Percentiles rank a stretch among this genome's conserved stretches.
Evolutionary conservation across 768 basidiomycete genomes (phyloP).

Genomic region (Lentinula boryana): DNA sequence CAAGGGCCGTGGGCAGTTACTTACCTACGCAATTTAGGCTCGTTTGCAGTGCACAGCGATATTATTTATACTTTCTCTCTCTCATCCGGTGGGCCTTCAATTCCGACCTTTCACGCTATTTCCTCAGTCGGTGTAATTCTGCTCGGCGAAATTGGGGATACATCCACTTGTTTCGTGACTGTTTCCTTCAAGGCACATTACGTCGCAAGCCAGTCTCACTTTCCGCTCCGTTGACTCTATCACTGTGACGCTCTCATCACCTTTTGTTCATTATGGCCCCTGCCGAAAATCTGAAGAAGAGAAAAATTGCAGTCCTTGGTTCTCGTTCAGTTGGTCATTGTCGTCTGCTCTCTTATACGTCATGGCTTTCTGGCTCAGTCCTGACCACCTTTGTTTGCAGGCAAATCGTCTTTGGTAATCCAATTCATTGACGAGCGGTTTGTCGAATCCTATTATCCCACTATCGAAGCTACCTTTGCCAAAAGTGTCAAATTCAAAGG

Average conservation of each 20-base stretch:
- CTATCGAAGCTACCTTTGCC: constrained; percentile 83
- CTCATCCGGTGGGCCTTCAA: not conserved
- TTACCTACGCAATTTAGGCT: not conserved
- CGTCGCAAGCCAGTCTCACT: not conserved
- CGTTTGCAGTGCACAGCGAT: not conserved
- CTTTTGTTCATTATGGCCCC: constrained; percentile 3
- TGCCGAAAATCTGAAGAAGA: constrained; percentile 50
- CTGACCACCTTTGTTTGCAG: constrained; percentile 33
- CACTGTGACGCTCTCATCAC: not conserved
- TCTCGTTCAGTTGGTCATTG: constrained; percentile 84
- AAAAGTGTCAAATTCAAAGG: constrained; percentile 87
- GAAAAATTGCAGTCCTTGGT: constrained; percentile 86
- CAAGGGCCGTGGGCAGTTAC: not conserved
- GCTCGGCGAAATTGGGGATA: constrained; percentile 2
- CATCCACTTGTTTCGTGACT: not conserved
- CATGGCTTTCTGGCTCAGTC: constrained; percentile 10
- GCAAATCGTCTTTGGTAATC: constrained; percentile 89
- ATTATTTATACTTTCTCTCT: constrained; percentile 2
- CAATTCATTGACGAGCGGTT: constrained; percentile 94
- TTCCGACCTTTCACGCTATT: not conserved
- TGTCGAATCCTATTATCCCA: constrained; percentile 90
- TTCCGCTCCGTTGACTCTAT: not conserved
- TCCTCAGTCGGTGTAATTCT: not conserved
- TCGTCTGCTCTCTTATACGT: constrained; percentile 1
- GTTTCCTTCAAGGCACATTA: not conserved